Base-by-base conservation (phyloP, 345 rosid species). In the Dipteronia sinensis region DNA sequence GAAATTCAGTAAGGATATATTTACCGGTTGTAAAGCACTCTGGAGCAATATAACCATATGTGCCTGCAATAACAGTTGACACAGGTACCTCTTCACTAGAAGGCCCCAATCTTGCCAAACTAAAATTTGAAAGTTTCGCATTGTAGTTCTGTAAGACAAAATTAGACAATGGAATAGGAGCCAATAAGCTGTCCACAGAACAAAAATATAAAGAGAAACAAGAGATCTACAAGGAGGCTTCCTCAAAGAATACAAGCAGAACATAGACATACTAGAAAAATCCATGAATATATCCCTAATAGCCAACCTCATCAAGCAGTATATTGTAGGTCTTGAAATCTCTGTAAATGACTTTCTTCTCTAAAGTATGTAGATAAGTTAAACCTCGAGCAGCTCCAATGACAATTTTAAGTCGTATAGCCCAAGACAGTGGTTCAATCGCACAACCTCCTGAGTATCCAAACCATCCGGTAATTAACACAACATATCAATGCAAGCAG, bases 381-480 rank as follows among this genome's bases (percentile, higher is more conserved):
- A 95, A 87, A 65, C 99, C 98, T 62, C 86, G 88, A 68, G 96
- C 98, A 31, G 98, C 96, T 84, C 94, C 98, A 65, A 86, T 84
- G 25, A 87, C 89, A 77, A 92, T 92, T 82, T 87, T 90, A 55
- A 95, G 86, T 84, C 96, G 81, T 17, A 87, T 75, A 23, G 92
- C 91, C 98, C 99, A 95, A 66, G 96, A 87, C 13, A 95, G 81
- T 46, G 98, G 93, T 65, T 90, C 92, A 59, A 85, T 74, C 25
- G 73, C 63, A 65, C 83, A 83, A 83, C 42, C 42, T 63, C 85
- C 92, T 90, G 86, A 67, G 80, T 20, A 79, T 69, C 51, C 59
- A 64, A 74, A 62, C 20, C 56, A 69, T 2, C 63, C 59, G 59
- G 31, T 16, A 22, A 67, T 70, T 70, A 77, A 70, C 23, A 71